A percentile compares a stretch with the other conserved stretches of the same genome.
phyloP scores from a whole-genome alignment of 2,329 filamentous ascomycete genomes.

The Fusarium sp. region DNA sequence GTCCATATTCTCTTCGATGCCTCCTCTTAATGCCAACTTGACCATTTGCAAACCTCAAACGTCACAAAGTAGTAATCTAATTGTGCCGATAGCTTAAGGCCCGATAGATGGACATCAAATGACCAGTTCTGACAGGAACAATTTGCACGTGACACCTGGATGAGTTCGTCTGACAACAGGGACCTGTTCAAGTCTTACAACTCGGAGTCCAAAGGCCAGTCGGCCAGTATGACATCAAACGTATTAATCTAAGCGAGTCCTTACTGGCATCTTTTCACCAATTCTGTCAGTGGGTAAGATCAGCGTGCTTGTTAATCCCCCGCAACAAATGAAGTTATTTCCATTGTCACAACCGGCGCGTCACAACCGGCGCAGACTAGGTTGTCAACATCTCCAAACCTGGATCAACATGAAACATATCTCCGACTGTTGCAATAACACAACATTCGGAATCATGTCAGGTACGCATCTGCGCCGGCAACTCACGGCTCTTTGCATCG shows the following conservation, averaged over 20 bases:
- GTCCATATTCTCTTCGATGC: background rate
- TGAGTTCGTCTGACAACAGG: background rate
- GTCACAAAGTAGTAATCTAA: background rate
- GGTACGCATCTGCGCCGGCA: constrained; percentile 16
- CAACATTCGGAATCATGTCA: background rate
- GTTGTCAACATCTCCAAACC: background rate
- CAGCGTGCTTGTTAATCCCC: background rate
- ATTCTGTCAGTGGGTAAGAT: background rate
- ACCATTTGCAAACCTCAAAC: background rate
- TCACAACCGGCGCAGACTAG: background rate
- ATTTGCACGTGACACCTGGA: background rate
- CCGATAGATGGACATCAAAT: background rate
- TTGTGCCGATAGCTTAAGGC: background rate
- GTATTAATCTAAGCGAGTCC: background rate
- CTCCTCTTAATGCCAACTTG: too few species aligned
- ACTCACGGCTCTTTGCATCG: constrained; percentile 34
- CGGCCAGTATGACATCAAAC: constrained; percentile 4
- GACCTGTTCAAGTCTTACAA: background rate
- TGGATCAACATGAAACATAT: constrained; percentile 13
- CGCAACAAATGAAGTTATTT: background rate
- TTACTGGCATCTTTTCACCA: background rate
- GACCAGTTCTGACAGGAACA: background rate
- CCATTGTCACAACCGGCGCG: background rate
- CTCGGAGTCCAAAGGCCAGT: background rate
- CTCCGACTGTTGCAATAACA: background rate